Base-by-base conservation (phyloP, 2,329 filamentous ascomycete genomes). In the Cladophialophora yegresii region DNA sequence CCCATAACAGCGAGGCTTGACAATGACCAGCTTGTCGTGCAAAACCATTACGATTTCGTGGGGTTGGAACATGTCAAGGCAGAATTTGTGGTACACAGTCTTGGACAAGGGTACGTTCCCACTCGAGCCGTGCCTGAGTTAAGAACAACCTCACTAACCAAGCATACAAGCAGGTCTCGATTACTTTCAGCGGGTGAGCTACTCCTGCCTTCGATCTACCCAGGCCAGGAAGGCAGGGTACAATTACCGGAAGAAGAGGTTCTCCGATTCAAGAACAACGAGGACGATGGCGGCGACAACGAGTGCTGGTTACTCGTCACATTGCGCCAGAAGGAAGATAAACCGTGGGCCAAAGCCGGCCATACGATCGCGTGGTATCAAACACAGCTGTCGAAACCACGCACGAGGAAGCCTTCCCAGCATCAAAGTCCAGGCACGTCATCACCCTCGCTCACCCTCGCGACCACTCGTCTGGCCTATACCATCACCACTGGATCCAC, bases 1-100 rank as follows among this genome's bases (percentile, higher is more conserved):
- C 86, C 85, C 0, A 79, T 87, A 2, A 73, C 76, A 2, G 75
- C 83, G 1, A 72, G 78, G 84, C 67, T 86, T 83, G 72, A 66
- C 75, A 12, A 73, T 77, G 83, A 60, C 72, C 84, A 8, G 68
- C 69, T 0, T 77, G 77, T 0, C 75, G 73, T 71, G 9, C 51
- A 7, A 4, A 71, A 71, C 33, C 40, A 63, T 13, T 68, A 69
- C 36, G 64, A 69, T 47, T 70, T 70, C 43, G 33, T 63, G 13
- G 62, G 47, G 7, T 60, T 70, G 26, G 63, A 65, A 12, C 66
- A 67, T 58, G 40, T 69, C 23, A 57, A 51, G 22, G 67, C 58
- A 6, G 55, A 67, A 0, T 85, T 79, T 73, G 78, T 77, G 33
- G 68, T 85, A 0, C 80, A 83, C 56, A 71, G 75, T 6, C 76